Evolutionary conservation across 176 grass and related monocot species (phyloP).

Genomic region (Otatea glauca): DNA sequence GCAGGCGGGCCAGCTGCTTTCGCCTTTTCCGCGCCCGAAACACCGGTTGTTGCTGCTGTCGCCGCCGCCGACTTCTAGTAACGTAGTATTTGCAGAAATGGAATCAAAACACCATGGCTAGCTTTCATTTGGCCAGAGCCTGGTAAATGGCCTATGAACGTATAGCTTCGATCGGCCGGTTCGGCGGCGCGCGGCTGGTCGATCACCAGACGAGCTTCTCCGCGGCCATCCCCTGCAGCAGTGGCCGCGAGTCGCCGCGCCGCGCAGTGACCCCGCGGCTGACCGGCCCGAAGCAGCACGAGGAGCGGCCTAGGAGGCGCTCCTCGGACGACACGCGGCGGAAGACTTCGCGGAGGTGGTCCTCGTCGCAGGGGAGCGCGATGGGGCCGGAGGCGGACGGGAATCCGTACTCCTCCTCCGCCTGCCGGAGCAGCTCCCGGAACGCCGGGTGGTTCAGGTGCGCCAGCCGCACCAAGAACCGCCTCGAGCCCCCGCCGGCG

Average conservation of each 20-base stretch:
- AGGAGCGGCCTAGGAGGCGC: not conserved
- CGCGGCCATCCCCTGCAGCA: slow-evolving; percentile 28
- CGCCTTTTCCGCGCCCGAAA: not conserved
- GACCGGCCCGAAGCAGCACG: not conserved
- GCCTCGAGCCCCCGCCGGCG: not conserved
- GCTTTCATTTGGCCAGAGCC: not conserved
- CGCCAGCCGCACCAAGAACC: slow-evolving; percentile 54
- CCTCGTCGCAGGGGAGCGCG: slow-evolving; percentile 51
- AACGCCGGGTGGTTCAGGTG: slow-evolving; percentile 56
- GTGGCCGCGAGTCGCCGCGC: slow-evolving; percentile 33
- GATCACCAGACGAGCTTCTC: slow-evolving; percentile 45
- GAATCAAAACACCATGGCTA: not conserved
- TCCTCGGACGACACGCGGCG: slow-evolving; percentile 6
- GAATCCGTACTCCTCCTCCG: slow-evolving; percentile 61
- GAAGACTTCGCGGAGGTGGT: slow-evolving; percentile 49
- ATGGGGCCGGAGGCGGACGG: slow-evolving; percentile 26
- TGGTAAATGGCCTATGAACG: not conserved
- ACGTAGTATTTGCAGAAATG: not conserved
- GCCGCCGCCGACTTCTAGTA: not conserved
- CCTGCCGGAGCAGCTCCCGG: slow-evolving; percentile 43
- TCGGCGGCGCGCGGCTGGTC: not conserved
- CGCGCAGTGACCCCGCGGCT: not conserved
- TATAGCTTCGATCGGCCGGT: not conserved
- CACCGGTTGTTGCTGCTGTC: not conserved
- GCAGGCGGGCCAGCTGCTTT: slow-evolving; percentile 2